These are phyloP conservation scores for Acarospora socialis DNA, from an alignment of 2,329 filamentous ascomycete genomes.

Conservation along the genomic window DNA sequence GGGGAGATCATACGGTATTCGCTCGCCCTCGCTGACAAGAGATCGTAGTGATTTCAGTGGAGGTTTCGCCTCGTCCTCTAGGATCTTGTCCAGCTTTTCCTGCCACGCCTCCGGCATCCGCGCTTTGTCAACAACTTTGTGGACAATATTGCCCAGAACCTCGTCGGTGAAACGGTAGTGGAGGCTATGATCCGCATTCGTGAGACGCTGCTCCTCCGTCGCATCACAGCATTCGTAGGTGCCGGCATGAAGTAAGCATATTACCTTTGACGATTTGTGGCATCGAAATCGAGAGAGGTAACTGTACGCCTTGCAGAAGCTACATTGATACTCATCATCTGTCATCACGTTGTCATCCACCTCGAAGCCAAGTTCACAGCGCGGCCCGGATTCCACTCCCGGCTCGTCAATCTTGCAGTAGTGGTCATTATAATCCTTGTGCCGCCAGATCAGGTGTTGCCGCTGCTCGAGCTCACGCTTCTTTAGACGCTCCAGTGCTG, in stretches of 20 bases:
- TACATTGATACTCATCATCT: slow-evolving; percentile 87
- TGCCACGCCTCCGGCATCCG: slow-evolving; percentile 77
- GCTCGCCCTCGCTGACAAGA: slow-evolving; percentile 83
- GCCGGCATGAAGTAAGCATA: slow-evolving; percentile 74
- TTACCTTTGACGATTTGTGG: slow-evolving; percentile 60
- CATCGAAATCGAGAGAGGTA: slow-evolving; percentile 88
- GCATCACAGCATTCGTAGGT: slow-evolving; percentile 65
- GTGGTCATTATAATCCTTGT: slow-evolving; percentile 42
- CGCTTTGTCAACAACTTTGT: slow-evolving; percentile 76
- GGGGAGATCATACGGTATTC: slow-evolving; percentile 78
- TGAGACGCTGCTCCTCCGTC: slow-evolving; percentile 50
- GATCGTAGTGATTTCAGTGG: slow-evolving; percentile 73
- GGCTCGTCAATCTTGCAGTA: slow-evolving; percentile 38
- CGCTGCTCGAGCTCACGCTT: slow-evolving; percentile 58
- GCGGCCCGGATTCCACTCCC: slow-evolving; percentile 27
- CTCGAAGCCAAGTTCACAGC: slow-evolving; percentile 48
- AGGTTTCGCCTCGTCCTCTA: slow-evolving; percentile 72
- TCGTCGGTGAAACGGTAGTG: slow-evolving; percentile 65
- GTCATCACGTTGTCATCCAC: slow-evolving; percentile 60
- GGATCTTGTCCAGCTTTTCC: slow-evolving; percentile 70
- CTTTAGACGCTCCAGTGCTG: slow-evolving; percentile 66
- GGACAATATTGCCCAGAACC: slow-evolving; percentile 48
- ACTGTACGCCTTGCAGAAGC: slow-evolving; percentile 80
- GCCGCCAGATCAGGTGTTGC: slow-evolving; percentile 51
- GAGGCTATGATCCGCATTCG: slow-evolving; percentile 56